These are phyloP conservation scores for Coemansia aciculifera DNA, from an alignment of 192 early-diverging fungal species.

Conservation along the genomic window DNA sequence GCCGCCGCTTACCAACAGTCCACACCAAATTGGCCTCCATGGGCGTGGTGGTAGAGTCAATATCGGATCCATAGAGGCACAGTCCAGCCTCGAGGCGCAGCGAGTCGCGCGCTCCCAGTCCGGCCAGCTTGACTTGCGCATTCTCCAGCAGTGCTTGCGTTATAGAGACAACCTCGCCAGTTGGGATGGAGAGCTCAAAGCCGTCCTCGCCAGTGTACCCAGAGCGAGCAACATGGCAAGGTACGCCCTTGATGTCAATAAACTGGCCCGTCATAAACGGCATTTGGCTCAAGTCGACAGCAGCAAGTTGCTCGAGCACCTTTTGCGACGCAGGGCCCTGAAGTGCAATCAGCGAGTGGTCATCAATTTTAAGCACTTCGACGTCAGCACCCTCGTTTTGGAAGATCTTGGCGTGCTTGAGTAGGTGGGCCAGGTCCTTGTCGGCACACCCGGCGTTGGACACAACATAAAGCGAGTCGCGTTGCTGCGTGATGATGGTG, in stretches of 20 bases:
- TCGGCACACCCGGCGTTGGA: slow-evolving; percentile 96
- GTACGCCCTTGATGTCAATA: slow-evolving; percentile 74
- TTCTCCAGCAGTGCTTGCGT: slow-evolving; percentile 68
- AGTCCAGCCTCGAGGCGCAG: slow-evolving; percentile 95
- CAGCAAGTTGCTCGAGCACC: slow-evolving; percentile 64
- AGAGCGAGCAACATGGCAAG: slow-evolving; percentile 87
- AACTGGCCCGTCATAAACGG: slow-evolving; percentile 84
- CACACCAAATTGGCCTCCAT: slow-evolving; percentile 92
- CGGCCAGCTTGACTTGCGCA: slow-evolving; percentile 85
- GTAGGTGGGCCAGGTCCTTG: slow-evolving; percentile 91
- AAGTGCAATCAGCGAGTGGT: slow-evolving; percentile 85
- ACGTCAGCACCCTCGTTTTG: slow-evolving; percentile 90
- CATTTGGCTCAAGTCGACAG: slow-evolving; percentile 67
- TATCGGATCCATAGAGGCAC: slow-evolving; percentile 95
- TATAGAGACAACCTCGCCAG: slow-evolving; percentile 65
- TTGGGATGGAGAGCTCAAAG: slow-evolving; percentile 94
- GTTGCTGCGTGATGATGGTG: slow-evolving; percentile 89
- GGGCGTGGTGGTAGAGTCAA: slow-evolving; percentile 89
- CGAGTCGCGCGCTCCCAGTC: slow-evolving; percentile 92
- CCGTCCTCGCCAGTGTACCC: slow-evolving; percentile 99
- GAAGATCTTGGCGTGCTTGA: slow-evolving; percentile 71
- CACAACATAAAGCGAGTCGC: slow-evolving; percentile 84
- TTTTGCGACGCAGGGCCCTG: slow-evolving; percentile 85
- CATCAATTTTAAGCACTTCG: slow-evolving; percentile 80
- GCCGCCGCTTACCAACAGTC: slow-evolving; percentile 93